Evolutionary conservation across 164 flowering plant species (phyloP).

Genomic region (Vitis labrusca): DNA sequence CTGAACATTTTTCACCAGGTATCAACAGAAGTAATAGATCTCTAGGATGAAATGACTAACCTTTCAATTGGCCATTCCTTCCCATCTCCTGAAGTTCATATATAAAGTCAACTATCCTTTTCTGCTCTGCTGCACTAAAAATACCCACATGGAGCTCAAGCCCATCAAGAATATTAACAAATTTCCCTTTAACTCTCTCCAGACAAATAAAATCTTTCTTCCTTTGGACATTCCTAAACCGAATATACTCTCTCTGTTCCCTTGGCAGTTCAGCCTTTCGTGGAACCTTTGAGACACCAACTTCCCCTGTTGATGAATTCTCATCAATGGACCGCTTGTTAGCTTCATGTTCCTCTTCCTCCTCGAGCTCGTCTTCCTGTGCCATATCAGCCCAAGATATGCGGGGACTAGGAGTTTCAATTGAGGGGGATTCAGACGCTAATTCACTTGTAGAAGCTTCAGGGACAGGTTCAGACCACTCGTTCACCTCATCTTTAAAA

Average conservation of each 20-base stretch:
- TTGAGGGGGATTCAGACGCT: neutral
- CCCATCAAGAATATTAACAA: slow-evolving; percentile 72
- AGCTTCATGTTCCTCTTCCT: slow-evolving; percentile 24
- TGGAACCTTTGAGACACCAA: slow-evolving; percentile 19
- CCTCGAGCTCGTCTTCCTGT: slow-evolving; percentile 73
- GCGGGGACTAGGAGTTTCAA: slow-evolving; percentile 31
- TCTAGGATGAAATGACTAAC: slow-evolving; percentile 31
- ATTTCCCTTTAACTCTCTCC: slow-evolving; percentile 72
- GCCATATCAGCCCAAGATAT: slow-evolving; percentile 99
- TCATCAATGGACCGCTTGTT: slow-evolving; percentile 14
- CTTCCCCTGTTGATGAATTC: slow-evolving; percentile 12
- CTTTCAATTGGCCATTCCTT: slow-evolving; percentile 61
- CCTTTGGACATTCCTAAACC: slow-evolving; percentile 69
- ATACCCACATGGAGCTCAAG: slow-evolving; percentile 82
- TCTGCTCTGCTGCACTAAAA: slow-evolving; percentile 90
- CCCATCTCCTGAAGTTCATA: slow-evolving; percentile 74
- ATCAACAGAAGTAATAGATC: neutral
- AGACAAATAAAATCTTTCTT: slow-evolving; percentile 72
- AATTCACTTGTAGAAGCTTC: slow-evolving; percentile 21
- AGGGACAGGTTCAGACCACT: slow-evolving; percentile 19
- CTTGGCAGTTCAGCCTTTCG: slow-evolving; percentile 53
- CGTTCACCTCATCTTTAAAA: slow-evolving; percentile 54
- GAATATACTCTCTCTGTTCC: slow-evolving; percentile 67
- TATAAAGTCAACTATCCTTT: slow-evolving; percentile 68
- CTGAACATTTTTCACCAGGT: neutral